Evolutionary conservation across 2,329 filamentous ascomycete genomes (phyloP), one percentile per base, ranked within the genome.

Genomic region (Trichoderma lentiforme): DNA sequence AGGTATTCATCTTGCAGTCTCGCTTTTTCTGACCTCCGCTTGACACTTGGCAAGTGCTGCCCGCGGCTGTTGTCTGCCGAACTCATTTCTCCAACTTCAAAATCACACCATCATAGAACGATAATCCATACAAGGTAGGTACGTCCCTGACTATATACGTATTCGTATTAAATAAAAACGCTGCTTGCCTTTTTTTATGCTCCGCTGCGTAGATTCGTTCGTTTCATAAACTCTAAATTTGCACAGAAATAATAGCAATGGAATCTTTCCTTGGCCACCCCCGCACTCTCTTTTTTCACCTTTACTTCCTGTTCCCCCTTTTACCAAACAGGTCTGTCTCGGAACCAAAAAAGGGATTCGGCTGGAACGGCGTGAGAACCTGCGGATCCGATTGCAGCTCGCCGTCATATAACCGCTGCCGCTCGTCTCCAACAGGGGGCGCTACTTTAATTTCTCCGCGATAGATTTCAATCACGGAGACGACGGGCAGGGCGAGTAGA

Each of bases 391-490:
- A 73, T 73, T 82, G 80, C 73, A 78, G 77, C 75, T 86, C 85
- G 66, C 82, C 83, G 34, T 83, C 82, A 32, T 81, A 80, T 4
- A 84, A 76, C 14, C 79, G 79, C 18, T 76, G 77, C 18, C 78
- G 74, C 47, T 83, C 81, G 58, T 86, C 84, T 57, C 80, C 80
- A 2, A 84, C 80, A 32, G 82, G 83, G 21, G 80, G 80, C 8
- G 85, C 81, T 47, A 86, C 81, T 47, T 81, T 79, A 51, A 83
- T 80, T 76, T 85, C 84, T 73, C 87, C 87, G 73, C 87, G 79
- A 61, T 86, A 80, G 67, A 91, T 89, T 78, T 91, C 90, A 32
- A 91, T 78, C 2, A 86, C 84, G 3, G 86, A 88, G 3, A 92
- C 83, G 18, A 91, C 76, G 1, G 89, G 89, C 75, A 91, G 79